A percentile compares a stretch with the other conserved stretches of the same genome.
Conservation (phyloP, 2,329 filamentous ascomycete species). For the Chaetoscypha palmicola region DNA sequence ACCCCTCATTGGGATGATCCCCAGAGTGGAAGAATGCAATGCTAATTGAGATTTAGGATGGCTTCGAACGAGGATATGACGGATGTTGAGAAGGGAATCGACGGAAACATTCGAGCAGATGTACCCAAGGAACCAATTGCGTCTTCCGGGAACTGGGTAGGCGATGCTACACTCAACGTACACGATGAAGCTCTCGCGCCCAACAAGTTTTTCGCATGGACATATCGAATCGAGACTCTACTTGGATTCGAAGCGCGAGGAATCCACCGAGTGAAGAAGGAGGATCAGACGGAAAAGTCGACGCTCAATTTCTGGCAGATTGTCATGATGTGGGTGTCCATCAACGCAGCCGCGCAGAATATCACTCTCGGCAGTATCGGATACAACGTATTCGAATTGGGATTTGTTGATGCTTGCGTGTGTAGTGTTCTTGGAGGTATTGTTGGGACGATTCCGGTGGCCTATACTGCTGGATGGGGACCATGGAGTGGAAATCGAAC, state of each 20-base stretch:
- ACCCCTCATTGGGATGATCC: neutral
- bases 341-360: constrained; percentile 57
- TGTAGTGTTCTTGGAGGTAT: constrained; percentile 51
- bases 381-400: constrained; percentile 49
- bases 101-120: neutral
- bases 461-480: constrained; percentile 56
- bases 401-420: constrained; percentile 49
- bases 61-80: constrained; percentile 13
- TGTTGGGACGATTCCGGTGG: constrained; percentile 46
- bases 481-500: constrained; percentile 55
- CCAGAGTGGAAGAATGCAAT: neutral
- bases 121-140: neutral
- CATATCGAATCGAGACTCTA: constrained; percentile 19
- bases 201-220: constrained; percentile 15
- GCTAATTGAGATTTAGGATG: constrained; percentile 16
- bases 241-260: constrained; percentile 45
- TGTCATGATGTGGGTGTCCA: constrained; percentile 51
- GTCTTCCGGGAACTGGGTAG: constrained; percentile 1
- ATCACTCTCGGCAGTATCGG: constrained; percentile 58
- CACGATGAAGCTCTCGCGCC: constrained; percentile 9
- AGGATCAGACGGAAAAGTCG: constrained; percentile 41
- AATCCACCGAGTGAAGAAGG: constrained; percentile 48
- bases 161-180: constrained; percentile 14
- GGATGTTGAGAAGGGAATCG: constrained; percentile 20
- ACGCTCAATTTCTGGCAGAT: constrained; percentile 25